Conservation (phyloP, 2,329 filamentous ascomycete genomes). For the Paracoccidioides lutzii region DNA sequence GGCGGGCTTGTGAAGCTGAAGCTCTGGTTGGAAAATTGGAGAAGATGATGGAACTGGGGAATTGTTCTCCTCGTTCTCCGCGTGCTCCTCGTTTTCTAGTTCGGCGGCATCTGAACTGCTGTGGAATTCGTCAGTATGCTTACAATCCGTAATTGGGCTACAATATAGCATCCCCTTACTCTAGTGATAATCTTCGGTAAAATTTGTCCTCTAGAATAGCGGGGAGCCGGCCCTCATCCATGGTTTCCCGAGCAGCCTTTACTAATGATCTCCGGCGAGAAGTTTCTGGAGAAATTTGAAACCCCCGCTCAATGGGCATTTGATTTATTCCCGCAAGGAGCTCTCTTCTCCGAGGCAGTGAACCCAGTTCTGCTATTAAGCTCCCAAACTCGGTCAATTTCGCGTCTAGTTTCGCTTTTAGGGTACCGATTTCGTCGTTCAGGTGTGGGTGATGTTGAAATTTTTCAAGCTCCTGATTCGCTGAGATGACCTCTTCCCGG, state of each 20-base stretch:
- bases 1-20: conserved; percentile 34
- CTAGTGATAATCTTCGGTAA: conserved; percentile 44
- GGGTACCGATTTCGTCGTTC: conserved; percentile 35
- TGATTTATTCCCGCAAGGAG: not conserved
- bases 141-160: not conserved
- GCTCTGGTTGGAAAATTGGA: conserved; percentile 38
- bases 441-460: conserved; percentile 33
- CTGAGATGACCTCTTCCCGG: conserved; percentile 44
- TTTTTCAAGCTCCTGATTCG: conserved; percentile 43
- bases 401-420: conserved; percentile 42
- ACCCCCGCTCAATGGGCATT: not conserved
- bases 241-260: conserved; percentile 6
- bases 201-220: conserved; percentile 48
- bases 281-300: conserved; percentile 4
- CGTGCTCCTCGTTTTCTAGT: conserved; percentile 15
- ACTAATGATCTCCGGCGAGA: conserved; percentile 9
- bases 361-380: conserved; percentile 43
- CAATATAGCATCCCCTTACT: conserved; percentile 28
- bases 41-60: conserved; percentile 31
- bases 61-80: conserved; percentile 15
- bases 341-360: conserved; percentile 22
- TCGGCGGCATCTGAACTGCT: conserved; percentile 27
- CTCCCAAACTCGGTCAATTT: conserved; percentile 44
- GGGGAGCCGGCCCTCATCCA: conserved; percentile 34
- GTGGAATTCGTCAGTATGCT: conserved; percentile 6